Evolutionary conservation across 106 monocot species (phyloP), one percentile per base, ranked within the genome.

Genomic region (Triglochin maritima): DNA sequence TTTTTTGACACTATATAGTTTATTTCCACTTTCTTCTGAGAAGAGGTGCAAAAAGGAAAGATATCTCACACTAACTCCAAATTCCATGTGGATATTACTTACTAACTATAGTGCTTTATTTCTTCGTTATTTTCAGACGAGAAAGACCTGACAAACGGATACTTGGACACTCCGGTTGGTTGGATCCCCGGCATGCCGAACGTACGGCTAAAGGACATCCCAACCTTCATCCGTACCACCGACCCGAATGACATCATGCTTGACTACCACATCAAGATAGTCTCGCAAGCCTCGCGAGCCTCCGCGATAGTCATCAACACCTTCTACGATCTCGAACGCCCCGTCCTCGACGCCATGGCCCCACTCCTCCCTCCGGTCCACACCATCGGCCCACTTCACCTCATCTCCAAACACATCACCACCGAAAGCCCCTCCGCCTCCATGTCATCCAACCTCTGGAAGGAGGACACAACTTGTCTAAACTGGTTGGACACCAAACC

Each of bases 221-320:
- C 70, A 2, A 58, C 7, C 58, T 70, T 70, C 70, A 11, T 70
- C 15, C 9, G 70, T 14, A 70, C 70, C 10, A 60, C 59, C 43
- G 15, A 60, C 59, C 47, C 57, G 2, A 59, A 70, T 3, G 70
- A 57, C 17, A 16, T 70, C 58, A 70, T 70, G 56, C 46, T 70
- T 3, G 43, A 49, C 14, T 70, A 47, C 57, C 29, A 42, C 4
- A 46, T n/a, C 57, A 59, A 70, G 47, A 17, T 47, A 7, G 13
- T 12, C 3, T 59, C 59, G 17, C 47, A 11, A 6, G 6, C 59
- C 5, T 47, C 46, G 47, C 50, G 58, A 16, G 70, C 70, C 44
- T 70, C 70, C 3, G 70, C 70, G 11, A 70, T 70, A 15, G 11
- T 70, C 47, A 46, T 70, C 45, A 70, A 70, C 59, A 59, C 70